These are phyloP conservation scores for Candolleomyces eurysporus DNA, from an alignment of 768 basidiomycete species.

Conservation along the genomic window DNA sequence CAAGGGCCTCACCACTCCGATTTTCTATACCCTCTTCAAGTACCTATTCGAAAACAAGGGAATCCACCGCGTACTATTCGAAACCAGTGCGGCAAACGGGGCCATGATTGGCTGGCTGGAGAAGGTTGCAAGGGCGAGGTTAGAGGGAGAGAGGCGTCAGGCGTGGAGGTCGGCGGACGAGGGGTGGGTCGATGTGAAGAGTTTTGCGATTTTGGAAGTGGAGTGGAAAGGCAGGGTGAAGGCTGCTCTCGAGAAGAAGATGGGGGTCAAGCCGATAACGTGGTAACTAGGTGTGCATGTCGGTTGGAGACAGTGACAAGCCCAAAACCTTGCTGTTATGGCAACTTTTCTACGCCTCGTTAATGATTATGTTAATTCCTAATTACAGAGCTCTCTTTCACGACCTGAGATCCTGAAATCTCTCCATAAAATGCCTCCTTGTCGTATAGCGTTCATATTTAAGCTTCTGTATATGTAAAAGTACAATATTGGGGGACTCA, in stretches of 20 bases:
- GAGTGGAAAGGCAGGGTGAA: constrained; percentile 41
- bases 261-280: constrained; percentile 20
- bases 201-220: constrained; percentile 41
- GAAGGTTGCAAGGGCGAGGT: constrained; percentile 32
- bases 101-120: constrained; percentile 47
- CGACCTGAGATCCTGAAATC: too few relatives aligned
- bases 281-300: not conserved
- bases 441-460: too few relatives aligned
- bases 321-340: too few relatives aligned
- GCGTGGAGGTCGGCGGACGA: constrained; percentile 38
- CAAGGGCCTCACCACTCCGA: constrained; percentile 39
- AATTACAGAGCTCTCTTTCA: too few relatives aligned
- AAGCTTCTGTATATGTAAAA: too few relatives aligned
- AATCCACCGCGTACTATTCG: constrained; percentile 40
- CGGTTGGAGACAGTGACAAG: too few relatives aligned
- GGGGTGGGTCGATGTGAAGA: constrained; percentile 34
- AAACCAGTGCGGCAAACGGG: constrained; percentile 37
- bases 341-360: too few relatives aligned
- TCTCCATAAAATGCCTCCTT: too few relatives aligned
- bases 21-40: constrained; percentile 36
- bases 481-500: too few relatives aligned
- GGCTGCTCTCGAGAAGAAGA: constrained; percentile 26
- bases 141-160: constrained; percentile 37
- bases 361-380: too few relatives aligned
- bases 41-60: constrained; percentile 39